Evolutionary conservation across 1,284 basidiomycete species (phyloP), one percentile per base, ranked within the genome.

Genomic region (Xerocomus subilludens): DNA sequence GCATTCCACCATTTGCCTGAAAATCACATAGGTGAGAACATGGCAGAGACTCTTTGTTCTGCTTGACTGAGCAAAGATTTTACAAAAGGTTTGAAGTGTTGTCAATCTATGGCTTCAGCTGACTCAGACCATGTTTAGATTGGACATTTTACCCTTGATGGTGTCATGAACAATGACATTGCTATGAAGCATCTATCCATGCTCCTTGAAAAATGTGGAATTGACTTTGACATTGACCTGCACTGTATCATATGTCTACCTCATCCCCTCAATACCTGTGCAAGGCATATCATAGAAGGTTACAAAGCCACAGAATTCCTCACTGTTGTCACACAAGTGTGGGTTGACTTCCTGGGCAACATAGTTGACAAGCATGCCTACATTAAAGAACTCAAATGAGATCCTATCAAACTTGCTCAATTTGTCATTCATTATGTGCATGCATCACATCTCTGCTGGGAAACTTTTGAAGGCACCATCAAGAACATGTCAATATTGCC

Each of bases 401-500:
- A 74, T 21, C 67, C 66, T 13, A 75, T 75, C 21, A 33, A 42
- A 23, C 67, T 62, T 20, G 59, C 56, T 27, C 23, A 21, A 13
- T 49, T 42, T 21, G 38, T 75, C 35, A 56, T 72, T 32, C 10
- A 25, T n/a, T 51, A 45, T 30, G 16, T 75, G 30, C 49, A 21
- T 30, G 42, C 58, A 49, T 70, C 55, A 27, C 30, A 32, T 10
- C 73, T 66, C 27, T 1, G 30, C 27, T 13, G 18, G 27, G 65
- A 74, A 36, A 45, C n/a, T 25, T 74, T 74, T 51, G 9, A 16
- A n/a, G 18, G 55, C 35, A 71, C 63, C 35, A 33, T 74, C 55
- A 64, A 16, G 27, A 64, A 27, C 38, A 38, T 14, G 33, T 32
- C 4, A 25, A 63, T n/a, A 42, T 74, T 51, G n/a, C 60, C 70